Evolutionary conservation across 305 asterid species (phyloP), one percentile per base, ranked within the genome.

Genomic region (Solanum chacoense): DNA sequence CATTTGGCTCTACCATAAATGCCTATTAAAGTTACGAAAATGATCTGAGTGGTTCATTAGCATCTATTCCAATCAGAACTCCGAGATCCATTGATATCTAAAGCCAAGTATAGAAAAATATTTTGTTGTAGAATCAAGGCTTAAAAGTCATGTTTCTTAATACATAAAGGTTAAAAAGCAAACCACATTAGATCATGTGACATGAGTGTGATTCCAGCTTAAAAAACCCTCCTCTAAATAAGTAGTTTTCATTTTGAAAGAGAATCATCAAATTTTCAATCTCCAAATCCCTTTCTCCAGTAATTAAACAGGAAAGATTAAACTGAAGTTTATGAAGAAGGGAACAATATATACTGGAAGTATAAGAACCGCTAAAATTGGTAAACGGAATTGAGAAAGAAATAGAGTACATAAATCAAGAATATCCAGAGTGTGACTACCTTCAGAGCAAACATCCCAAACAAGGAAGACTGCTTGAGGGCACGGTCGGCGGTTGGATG

Each of bases 371-470:
- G 3, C 20, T 72, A 65, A 35, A 11, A 71, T 40, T 38, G 34
- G 34, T 2, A 76, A 63, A 72, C 2, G 3, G 22, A 71, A 50
- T n/a, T 7, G 22, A 88, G 81, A 84, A 71, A 45, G 50, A 84
- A n/a, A 87, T 37, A 85, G 67, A 32, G 71, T 32, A 24, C 13
- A 37, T 50, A 83, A 81, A 14, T 28, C 71, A 28, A 29, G 86
- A 45, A 83, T 11, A 83, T 83, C 42, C 81, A 29, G 73, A 32
- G 80, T 69, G 74, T 36, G 88, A 86, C 75, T 89, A 96, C 99
- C 99, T 93, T 97, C 89, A 97, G 91, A 84, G 98, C 96, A 90
- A 97, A 96, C 99, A 97, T 97, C 91, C 99, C 99, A 75, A 97
- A 97, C 87, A 97, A 92, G 90, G 99, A 97, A 88, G 99, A 97